Evolutionary conservation across 306 rosid species (phyloP), one percentile per base, ranked within the genome.

Genomic region (Cucurbita argyrosperma): DNA sequence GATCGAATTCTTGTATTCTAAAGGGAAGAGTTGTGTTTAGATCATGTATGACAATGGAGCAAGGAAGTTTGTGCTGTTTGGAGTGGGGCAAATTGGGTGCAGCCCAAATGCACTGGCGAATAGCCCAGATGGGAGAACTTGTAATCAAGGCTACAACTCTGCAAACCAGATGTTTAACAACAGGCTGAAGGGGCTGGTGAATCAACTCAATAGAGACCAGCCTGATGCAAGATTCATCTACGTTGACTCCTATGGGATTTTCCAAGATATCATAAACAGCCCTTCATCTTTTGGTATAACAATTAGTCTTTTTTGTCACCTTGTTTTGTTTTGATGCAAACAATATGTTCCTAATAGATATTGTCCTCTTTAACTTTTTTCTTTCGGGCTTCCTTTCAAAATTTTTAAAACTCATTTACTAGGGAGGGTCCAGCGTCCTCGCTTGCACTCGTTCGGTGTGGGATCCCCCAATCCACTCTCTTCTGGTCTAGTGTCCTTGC

Each of bases 81-180:
- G 97, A 57, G 66, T 94, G 39, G 99, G 99, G 13, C 90, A 87
- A 76, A 87, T 94, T 75, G 99, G 97, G 9, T 94, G 99, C 80
- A 91, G 91, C 72, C 97, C 99, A 5, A 89, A 71, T 74, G 91
- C 76, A 69, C 45, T 94, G 88, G 89, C 99, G 43, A 87, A 80
- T n/a, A 91, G 98, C 84, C 85, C 80, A 52, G 96, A 94, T 79
- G 97, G 99, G 7, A 77, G 38, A 73, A 82, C 96, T 26, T 94
- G 99, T 73, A 96, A 85, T 0, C 76, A 72, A 37, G 89, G 79
- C 62, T 85, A 91, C 77, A 94, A 91, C 81, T 79, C 88, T 7
- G 99, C 96, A 30, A 91, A 87, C 77, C 90, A 85, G 73, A 73
- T 91, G 39, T 91, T 94, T 84, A 94, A 94, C 75, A 74, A 60